phyloP scores from a whole-genome alignment of 2,329 filamentous ascomycete genomes.

The Cercospora canescens region DNA sequence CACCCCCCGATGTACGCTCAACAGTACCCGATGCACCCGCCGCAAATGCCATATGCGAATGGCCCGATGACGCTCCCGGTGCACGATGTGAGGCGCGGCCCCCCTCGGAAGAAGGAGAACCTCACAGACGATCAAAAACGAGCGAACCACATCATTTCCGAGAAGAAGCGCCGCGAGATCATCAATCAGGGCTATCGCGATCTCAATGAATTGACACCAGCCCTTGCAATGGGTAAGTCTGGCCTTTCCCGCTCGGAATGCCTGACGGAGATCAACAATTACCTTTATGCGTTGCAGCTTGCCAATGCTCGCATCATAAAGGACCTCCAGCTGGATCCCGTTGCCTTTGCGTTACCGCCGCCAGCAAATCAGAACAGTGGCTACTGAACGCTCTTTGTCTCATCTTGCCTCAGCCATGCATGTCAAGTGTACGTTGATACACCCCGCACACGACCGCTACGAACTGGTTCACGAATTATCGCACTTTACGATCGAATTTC shows the following conservation, averaged over 20 bases:
- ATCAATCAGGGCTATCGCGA: slow-evolving; percentile 84
- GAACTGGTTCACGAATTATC: neutral
- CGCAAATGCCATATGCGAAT: neutral
- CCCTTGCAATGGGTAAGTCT: slow-evolving; percentile 73
- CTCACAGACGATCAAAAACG: slow-evolving; percentile 68
- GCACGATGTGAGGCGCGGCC: slow-evolving; percentile 3
- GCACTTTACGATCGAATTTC: slow-evolving; percentile 1
- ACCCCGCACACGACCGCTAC: neutral
- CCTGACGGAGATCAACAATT: slow-evolving; percentile 16
- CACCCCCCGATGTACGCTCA: slow-evolving; percentile 1
- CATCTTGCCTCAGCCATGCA: neutral
- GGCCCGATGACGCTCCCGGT: slow-evolving; percentile 4
- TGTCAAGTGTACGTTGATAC: neutral
- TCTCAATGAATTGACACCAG: slow-evolving; percentile 77
- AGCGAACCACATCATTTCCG: slow-evolving; percentile 70
- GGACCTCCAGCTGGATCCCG: slow-evolving; percentile 8
- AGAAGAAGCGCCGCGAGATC: slow-evolving; percentile 67
- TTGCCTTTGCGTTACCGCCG: neutral
- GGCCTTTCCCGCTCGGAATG: slow-evolving; percentile 55
- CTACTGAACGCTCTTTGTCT: neutral
- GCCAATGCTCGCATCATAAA: slow-evolving; percentile 8
- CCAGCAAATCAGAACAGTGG: neutral
- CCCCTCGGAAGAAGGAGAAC: slow-evolving; percentile 16
- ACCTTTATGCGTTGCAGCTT: slow-evolving; percentile 7
- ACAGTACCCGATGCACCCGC: slow-evolving; percentile 1